Conservation (phyloP, 208 protist genomes). For the Crithidia bombi region DNA sequence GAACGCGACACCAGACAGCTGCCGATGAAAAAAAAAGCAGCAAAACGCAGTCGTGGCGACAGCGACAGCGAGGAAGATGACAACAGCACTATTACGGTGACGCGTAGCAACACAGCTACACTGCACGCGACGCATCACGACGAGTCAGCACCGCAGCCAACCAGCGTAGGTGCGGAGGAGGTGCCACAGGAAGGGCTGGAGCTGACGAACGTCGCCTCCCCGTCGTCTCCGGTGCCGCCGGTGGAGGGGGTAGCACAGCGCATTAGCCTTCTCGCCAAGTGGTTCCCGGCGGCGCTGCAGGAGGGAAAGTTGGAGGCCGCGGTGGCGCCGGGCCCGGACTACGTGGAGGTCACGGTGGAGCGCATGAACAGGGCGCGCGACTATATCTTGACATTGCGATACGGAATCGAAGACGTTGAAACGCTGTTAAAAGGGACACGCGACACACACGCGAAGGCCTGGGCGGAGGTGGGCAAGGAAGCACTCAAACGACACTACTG, state of each 20-base stretch:
- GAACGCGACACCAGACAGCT: slow-evolving; percentile 19
- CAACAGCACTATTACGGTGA: neutral
- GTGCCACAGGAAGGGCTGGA: slow-evolving; percentile 8
- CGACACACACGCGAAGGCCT: neutral
- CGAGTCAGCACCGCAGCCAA: no score
- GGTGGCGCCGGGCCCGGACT: slow-evolving; percentile 45
- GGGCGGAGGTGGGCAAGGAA: neutral
- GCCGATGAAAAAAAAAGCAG: slow-evolving; percentile 30
- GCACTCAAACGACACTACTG: slow-evolving; percentile 6
- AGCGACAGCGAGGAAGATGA: slow-evolving; percentile 13
- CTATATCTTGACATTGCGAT: slow-evolving; percentile 57
- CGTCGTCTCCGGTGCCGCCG: slow-evolving; percentile 19
- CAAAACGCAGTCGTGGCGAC: slow-evolving; percentile 21
- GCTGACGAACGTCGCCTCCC: slow-evolving; percentile 22
- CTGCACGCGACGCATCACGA: no score
- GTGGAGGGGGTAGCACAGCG: slow-evolving; percentile 28
- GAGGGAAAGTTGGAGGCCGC: slow-evolving; percentile 61
- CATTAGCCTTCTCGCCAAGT: slow-evolving; percentile 69
- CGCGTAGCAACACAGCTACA: neutral
- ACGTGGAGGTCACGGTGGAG: slow-evolving; percentile 51
- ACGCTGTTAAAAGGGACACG: slow-evolving; percentile 30
- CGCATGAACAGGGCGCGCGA: slow-evolving; percentile 64
- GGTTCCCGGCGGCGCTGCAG: slow-evolving; percentile 72
- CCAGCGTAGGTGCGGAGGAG: neutral
- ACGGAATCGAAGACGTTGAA: slow-evolving; percentile 70